These are phyloP conservation scores for Ilyonectria destructans DNA, from an alignment of 2,329 filamentous ascomycete species.

Conservation along the genomic window DNA sequence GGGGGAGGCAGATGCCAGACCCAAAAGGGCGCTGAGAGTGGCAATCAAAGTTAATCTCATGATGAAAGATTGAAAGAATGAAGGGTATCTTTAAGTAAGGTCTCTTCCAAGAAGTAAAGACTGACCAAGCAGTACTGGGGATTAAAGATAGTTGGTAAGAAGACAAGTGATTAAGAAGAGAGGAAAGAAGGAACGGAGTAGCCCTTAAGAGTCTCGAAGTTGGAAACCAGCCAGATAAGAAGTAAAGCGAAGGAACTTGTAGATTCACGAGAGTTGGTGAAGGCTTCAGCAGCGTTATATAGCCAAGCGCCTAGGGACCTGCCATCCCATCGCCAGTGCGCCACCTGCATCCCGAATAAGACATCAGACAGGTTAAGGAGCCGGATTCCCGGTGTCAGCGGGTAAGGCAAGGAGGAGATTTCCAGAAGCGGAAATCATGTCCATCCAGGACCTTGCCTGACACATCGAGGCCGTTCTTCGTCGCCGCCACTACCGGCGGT, in stretches of 20 bases:
- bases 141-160: conserved; percentile 3
- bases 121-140: conserved; percentile 7
- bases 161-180: background rate
- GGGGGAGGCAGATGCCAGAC: conserved; percentile 39
- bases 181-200: background rate
- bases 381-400: conserved; percentile 3
- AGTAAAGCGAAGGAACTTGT: background rate
- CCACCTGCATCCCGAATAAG: background rate
- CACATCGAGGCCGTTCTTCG: background rate
- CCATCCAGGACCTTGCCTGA: conserved; percentile 6
- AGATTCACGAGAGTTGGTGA: background rate
- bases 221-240: background rate
- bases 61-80: conserved; percentile 17
- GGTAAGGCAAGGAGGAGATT: conserved; percentile 1
- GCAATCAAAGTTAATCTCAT: conserved; percentile 38
- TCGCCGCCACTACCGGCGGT: background rate
- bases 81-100: background rate
- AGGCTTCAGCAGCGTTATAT: conserved; percentile 5
- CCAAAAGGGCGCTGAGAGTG: conserved; percentile 30
- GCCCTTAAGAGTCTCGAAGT: background rate
- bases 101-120: background rate
- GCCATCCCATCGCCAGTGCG: background rate
- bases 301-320: background rate
- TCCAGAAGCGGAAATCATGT: conserved; percentile 12
- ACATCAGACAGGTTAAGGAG: conserved; percentile 8